Conservation (phyloP, 345 rosid genomes). For the Iberis pinnata region DNA sequence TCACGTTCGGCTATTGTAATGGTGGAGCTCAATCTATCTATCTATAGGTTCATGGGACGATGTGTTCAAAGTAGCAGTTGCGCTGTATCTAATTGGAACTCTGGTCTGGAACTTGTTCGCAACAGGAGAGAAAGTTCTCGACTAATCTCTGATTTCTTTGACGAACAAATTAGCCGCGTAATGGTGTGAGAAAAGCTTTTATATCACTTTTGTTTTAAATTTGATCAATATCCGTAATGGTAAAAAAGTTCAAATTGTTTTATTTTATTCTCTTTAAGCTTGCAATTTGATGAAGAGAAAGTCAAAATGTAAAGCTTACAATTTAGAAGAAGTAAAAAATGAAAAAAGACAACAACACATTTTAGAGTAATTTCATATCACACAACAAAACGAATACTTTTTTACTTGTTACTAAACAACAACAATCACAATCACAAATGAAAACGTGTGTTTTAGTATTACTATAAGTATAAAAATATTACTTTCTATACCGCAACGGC, state of each 20-base stretch:
- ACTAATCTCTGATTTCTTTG: constrained; percentile 30
- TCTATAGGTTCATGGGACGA: constrained; percentile 92
- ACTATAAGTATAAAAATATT: neutral
- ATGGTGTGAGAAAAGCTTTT: constrained; percentile 6
- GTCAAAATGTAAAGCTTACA: constrained; percentile 27
- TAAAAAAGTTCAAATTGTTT: too few species aligned
- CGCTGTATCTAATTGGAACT: constrained; percentile 67
- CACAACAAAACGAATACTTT: constrained; percentile 21
- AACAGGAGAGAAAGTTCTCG: constrained; percentile 83
- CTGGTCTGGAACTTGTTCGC: constrained; percentile 83
- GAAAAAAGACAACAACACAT: constrained; percentile 3
- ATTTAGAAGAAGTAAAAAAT: neutral
- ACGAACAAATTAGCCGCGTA: constrained; percentile 11
- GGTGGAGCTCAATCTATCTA: too few species aligned
- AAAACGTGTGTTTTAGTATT: constrained; percentile 20
- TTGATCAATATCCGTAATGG: constrained; percentile 7
- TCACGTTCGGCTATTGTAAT: too few species aligned
- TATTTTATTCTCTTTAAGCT: constrained; percentile 24
- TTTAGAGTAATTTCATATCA: neutral
- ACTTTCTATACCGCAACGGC: constrained; percentile 26
- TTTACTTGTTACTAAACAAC: too few species aligned
- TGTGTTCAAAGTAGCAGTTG: constrained; percentile 91
- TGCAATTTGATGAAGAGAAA: constrained; percentile 7
- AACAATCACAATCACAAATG: constrained; percentile 28
- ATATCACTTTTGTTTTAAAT: neutral